These are phyloP conservation scores for Epichloe aotearoae DNA, from an alignment of 2,329 filamentous ascomycete species.

Conservation along the genomic window DNA sequence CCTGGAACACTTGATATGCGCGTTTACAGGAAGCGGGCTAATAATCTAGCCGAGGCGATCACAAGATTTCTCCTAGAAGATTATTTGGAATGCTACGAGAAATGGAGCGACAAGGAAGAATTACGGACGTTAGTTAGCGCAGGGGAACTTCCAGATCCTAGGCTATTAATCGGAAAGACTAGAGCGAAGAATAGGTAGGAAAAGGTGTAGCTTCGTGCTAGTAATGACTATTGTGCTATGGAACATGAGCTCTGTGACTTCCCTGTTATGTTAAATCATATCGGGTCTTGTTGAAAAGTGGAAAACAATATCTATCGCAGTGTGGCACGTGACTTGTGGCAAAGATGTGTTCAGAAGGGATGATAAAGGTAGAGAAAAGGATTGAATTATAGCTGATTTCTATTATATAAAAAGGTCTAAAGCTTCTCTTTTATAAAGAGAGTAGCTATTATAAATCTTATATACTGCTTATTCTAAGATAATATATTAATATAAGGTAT, in stretches of 20 bases:
- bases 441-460: too few species aligned
- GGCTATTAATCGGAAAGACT: constrained; percentile 3
- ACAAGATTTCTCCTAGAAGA: constrained; percentile 5
- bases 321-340: too few species aligned
- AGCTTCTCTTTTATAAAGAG: too few species aligned
- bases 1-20: constrained; percentile 4
- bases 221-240: not conserved
- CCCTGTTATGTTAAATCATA: not conserved
- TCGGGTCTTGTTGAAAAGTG: not conserved
- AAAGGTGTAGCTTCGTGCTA: not conserved
- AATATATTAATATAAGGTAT: too few species aligned
- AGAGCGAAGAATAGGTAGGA: not conserved
- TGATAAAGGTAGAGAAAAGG: too few species aligned
- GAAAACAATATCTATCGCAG: too few species aligned
- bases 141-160: constrained; percentile 1
- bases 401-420: too few species aligned
- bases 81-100: constrained; percentile 7
- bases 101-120: not conserved
- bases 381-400: too few species aligned
- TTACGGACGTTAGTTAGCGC: not conserved
- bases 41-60: constrained; percentile 1
- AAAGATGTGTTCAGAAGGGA: too few species aligned
- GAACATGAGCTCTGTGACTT: not conserved
- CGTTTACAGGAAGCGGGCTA: constrained; percentile 1
- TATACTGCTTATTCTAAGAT: too few species aligned